Conservation (phyloP, 768 basidiomycete species). For the Agaricus blazei region DNA sequence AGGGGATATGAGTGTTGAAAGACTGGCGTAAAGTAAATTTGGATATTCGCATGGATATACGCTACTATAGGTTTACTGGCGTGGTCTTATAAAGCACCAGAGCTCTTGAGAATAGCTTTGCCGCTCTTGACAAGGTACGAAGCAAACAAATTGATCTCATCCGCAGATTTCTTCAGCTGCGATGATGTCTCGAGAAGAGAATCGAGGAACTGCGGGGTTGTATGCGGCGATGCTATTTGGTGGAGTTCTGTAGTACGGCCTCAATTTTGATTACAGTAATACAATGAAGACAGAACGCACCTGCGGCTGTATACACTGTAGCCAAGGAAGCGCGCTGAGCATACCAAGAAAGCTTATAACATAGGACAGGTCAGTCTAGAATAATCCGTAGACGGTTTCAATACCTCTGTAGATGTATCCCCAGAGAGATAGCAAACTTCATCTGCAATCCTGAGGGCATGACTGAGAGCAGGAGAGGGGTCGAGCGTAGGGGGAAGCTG, state of each 20-base stretch:
- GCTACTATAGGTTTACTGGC: background rate
- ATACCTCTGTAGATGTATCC: slow-evolving; percentile 55
- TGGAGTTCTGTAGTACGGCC: slow-evolving; percentile 53
- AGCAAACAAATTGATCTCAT: slow-evolving; percentile 51
- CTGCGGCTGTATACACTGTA: slow-evolving; percentile 67
- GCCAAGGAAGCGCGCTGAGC: slow-evolving; percentile 59
- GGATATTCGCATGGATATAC: background rate
- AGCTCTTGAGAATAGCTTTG: slow-evolving; percentile 66
- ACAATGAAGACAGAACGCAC: slow-evolving; percentile 21
- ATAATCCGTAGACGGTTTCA: slow-evolving; percentile 5
- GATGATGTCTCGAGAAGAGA: slow-evolving; percentile 50
- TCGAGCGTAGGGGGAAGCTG: slow-evolving; percentile 45
- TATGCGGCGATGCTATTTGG: slow-evolving; percentile 72
- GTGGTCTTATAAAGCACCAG: slow-evolving; percentile 31
- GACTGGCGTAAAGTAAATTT: no score
- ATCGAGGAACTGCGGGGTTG: slow-evolving; percentile 63
- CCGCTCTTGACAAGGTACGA: slow-evolving; percentile 65
- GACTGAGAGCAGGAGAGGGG: slow-evolving; percentile 53
- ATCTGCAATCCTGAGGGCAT: slow-evolving; percentile 59
- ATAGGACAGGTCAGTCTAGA: slow-evolving; percentile 1
- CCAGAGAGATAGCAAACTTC: slow-evolving; percentile 59
- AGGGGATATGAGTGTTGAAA: no score
- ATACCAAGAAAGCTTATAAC: slow-evolving; percentile 65
- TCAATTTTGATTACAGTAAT: background rate
- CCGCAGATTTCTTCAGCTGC: slow-evolving; percentile 38